Percentiles rank a stretch among this genome's conserved stretches.
Evolutionary conservation across 208 protist species (phyloP).

Genomic region (Balamuthia mandrillaris): DNA sequence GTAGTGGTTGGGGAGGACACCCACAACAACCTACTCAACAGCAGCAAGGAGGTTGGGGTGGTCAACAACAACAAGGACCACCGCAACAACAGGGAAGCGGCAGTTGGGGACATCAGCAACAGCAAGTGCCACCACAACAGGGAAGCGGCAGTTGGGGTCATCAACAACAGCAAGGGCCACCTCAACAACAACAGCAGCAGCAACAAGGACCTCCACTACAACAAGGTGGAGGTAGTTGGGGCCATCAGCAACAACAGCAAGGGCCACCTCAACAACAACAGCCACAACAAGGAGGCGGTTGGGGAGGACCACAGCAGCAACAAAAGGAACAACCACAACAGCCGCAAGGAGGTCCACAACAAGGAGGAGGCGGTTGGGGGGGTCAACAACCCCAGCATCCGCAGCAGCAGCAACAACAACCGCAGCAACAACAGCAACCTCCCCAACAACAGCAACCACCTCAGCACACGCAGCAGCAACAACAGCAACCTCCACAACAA

Average conservation of each 20-base stretch:
- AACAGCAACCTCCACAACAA: too few species aligned
- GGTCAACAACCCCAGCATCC: too few species aligned
- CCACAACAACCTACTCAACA: too few species aligned
- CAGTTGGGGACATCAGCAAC: background rate
- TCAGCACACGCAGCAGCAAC: too few species aligned
- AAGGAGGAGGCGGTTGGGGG: too few species aligned
- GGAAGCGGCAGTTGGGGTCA: background rate
- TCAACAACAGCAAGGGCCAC: background rate
- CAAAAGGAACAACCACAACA: background rate
- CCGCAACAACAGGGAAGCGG: too few species aligned
- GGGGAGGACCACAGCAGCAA: background rate
- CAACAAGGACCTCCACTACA: background rate
- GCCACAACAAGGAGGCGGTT: background rate
- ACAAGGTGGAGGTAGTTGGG: background rate
- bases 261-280: background rate
- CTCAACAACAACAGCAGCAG: background rate
- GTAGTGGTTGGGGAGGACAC: too few species aligned
- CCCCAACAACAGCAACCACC: too few species aligned
- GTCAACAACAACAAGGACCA: too few species aligned
- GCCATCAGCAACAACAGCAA: background rate
- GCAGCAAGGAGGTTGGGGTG: too few species aligned
- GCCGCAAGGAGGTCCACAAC: background rate
- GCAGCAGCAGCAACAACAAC: too few species aligned
- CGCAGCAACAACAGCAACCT: too few species aligned
- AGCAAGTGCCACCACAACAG: background rate